A percentile compares a stretch with the other conserved stretches of the same genome.
Conservation (phyloP, 2,329 filamentous ascomycete species). For the Pseudophaeomoniella oleicola region DNA sequence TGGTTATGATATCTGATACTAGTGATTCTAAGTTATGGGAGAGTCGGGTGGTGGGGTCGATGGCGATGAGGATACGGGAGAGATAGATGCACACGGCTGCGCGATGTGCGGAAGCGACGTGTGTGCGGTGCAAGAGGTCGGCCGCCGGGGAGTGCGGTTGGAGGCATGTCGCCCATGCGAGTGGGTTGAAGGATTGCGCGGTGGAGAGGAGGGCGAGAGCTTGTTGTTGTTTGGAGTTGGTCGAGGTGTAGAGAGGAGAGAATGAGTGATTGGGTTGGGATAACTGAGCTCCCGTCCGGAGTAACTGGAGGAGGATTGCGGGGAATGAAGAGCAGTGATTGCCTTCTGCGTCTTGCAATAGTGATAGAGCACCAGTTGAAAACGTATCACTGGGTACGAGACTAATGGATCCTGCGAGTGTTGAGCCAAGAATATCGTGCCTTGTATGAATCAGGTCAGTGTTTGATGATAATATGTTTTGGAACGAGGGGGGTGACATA, state of each 20-base stretch:
- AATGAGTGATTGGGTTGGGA: not conserved
- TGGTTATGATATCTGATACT: slow-evolving; percentile 15
- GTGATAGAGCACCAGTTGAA: not conserved
- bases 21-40: not conserved
- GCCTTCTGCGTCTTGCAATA: slow-evolving; percentile 3
- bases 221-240: not conserved
- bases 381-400: not conserved
- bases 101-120: too few species aligned
- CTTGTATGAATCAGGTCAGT: too few species aligned
- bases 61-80: too few species aligned
- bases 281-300: not conserved
- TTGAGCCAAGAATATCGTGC: not conserved
- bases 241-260: not conserved
- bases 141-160: too few species aligned
- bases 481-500: too few species aligned
- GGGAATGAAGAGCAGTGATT: slow-evolving; percentile 5
- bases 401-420: slow-evolving; percentile 1
- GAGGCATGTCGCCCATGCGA: too few species aligned
- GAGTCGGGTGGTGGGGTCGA: slow-evolving; percentile 1
- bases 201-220: too few species aligned
- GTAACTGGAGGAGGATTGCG: slow-evolving; percentile 1
- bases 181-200: too few species aligned
- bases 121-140: too few species aligned
- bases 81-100: too few species aligned
- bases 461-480: too few species aligned